A percentile compares a stretch with the other conserved stretches of the same genome.
These are phyloP conservation scores for Hymenoscyphus linearis DNA, from an alignment of 2,329 filamentous ascomycete species.

Conservation along the genomic window DNA sequence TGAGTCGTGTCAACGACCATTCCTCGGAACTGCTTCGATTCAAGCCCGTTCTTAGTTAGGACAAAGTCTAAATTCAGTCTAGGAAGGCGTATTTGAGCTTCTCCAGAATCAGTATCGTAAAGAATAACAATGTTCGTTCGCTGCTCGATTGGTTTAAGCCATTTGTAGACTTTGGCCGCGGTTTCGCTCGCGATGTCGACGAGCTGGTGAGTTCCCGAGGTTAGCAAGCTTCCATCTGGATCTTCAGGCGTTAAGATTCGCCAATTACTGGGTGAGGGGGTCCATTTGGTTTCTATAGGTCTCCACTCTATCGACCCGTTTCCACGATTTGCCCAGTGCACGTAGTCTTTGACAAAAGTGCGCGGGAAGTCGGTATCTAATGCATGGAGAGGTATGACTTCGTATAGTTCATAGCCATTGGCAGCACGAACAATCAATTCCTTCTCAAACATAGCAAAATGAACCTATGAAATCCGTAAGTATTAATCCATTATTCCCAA, in stretches of 20 bases:
- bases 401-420: slow-evolving; percentile 5
- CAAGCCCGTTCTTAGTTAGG: slow-evolving; percentile 30
- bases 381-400: slow-evolving; percentile 12
- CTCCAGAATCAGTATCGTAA: slow-evolving; percentile 11
- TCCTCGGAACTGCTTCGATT: slow-evolving; percentile 44
- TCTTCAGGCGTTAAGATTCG: slow-evolving; percentile 9
- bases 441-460: slow-evolving; percentile 25
- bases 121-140: slow-evolving; percentile 33
- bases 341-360: slow-evolving; percentile 12
- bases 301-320: slow-evolving; percentile 19
- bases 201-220: slow-evolving; percentile 19
- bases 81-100: slow-evolving; percentile 38
- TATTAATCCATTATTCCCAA: not conserved
- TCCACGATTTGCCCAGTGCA: slow-evolving; percentile 13
- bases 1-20: slow-evolving; percentile 45
- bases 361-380: slow-evolving; percentile 14
- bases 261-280: slow-evolving; percentile 26
- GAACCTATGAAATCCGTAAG: slow-evolving; percentile 27
- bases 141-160: slow-evolving; percentile 37
- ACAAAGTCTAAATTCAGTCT: slow-evolving; percentile 44
- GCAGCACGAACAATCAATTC: slow-evolving; percentile 31
- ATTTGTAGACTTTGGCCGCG: slow-evolving; percentile 26
- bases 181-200: slow-evolving; percentile 36
- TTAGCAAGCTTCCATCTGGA: slow-evolving; percentile 14
- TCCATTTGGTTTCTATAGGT: slow-evolving; percentile 28